A percentile compares a stretch with the other conserved stretches of the same genome.
These are phyloP conservation scores for Lipomyces starkeyi DNA, from an alignment of 805 yeast species.

Conservation along the genomic window DNA sequence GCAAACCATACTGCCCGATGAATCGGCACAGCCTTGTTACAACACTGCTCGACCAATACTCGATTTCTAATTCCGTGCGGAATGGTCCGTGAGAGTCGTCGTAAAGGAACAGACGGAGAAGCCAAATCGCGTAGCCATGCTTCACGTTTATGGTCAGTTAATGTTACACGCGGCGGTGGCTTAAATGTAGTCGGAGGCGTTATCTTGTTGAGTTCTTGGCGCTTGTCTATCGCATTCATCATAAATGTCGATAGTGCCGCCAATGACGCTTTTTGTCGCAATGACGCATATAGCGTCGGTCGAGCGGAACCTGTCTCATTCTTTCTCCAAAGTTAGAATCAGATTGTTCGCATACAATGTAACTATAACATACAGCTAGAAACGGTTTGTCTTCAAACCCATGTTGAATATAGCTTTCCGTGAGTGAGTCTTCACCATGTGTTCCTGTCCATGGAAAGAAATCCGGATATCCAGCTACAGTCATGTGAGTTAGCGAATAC, in stretches of 20 bases:
- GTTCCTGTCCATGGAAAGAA: conserved; percentile 73
- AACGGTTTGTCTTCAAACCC: conserved; percentile 63
- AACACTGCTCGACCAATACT: conserved; percentile 73
- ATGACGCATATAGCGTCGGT: conserved; percentile 54
- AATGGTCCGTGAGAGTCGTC: conserved; percentile 71
- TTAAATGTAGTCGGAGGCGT: conserved; percentile 62
- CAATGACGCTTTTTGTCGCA: conserved; percentile 51
- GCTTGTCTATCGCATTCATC: conserved; percentile 55
- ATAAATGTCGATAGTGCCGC: conserved; percentile 58
- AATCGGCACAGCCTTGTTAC: conserved; percentile 70
- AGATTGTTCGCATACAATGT: background rate
- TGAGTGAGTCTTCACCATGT: conserved; percentile 58
- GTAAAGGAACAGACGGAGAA: conserved; percentile 66
- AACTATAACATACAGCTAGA: conserved; percentile 35
- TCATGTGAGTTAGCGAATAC: background rate
- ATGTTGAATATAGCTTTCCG: conserved; percentile 64
- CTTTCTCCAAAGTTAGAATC: conserved; percentile 6
- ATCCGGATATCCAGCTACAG: conserved; percentile 61
- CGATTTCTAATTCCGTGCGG: conserved; percentile 90
- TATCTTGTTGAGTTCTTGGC: conserved; percentile 55
- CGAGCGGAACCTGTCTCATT: conserved; percentile 77
- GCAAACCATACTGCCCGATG: conserved; percentile 91
- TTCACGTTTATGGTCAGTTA: conserved; percentile 85
- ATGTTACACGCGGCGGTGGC: conserved; percentile 87
- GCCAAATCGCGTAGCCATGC: conserved; percentile 86